Base-by-base conservation (phyloP, 164 flowering plant species). In the Nymphaea thermarum region DNA sequence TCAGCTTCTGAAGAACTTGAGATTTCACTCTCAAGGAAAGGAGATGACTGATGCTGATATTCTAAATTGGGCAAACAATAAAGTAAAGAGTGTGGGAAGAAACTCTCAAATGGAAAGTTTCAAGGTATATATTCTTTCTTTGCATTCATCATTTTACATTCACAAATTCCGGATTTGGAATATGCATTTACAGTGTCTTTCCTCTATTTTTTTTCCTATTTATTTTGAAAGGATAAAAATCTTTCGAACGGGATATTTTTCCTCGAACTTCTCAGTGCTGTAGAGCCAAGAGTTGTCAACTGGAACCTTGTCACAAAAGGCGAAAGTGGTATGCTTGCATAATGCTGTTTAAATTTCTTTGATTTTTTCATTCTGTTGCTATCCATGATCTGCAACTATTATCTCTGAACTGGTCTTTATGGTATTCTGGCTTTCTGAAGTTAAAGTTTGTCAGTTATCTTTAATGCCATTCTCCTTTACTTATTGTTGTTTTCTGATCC, bases 271-370 rank as follows among this genome's bases (percentile, higher is more conserved):
- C 89, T 93, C 10, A 86, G 87, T 79, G 83, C 93, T 5, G 96
- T 87, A 62, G 92, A 89, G 74, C 91, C 94, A 36, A 87, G 98
- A 77, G 97, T 93, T 63, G 97, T 93, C 62, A 89, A 93, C 67
- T 93, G 97, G 97, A 85, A 80, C 70, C 84, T 90, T 72, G 96
- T 91, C 16, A 87, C 92, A 64, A 85, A 82, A 74, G 97, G 98
- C 12, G 90, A 85, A 82, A 83, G 66, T 60, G 92, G 98, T 93
- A 84, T 15, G 74, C 55, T 47, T 47, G 7, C 7, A 47, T 47
- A 47, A 12, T 7, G 36, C 36, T 25, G 36, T 25, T 25, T 25
- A 25, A 25, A 25, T 25, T 25, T 25, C 36, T 25, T 25, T 25
- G 36, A 25, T 25, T 25, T 25, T 25, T 25, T 25, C 36, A 25